Evolutionary conservation across 352 stramenopile species (phyloP), one percentile per base, ranked within the genome.

Genomic region (Globisporangium acanthophoron): DNA sequence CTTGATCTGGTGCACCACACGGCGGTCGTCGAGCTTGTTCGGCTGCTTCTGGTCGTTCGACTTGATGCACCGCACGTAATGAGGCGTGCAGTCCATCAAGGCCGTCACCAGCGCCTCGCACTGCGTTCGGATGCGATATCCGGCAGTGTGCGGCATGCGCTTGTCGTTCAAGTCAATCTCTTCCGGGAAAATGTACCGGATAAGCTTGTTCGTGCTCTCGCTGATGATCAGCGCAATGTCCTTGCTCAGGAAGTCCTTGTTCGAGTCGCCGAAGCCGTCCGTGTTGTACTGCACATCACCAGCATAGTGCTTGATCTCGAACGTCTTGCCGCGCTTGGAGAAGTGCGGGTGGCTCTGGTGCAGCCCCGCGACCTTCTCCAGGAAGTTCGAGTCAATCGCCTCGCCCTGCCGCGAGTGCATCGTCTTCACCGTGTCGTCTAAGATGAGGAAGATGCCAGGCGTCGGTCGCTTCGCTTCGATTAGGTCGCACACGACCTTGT

Each of bases 31-130:
- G 59, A 96, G 87, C 47, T 85, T 78, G 62, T 92, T 88, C 5
- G 87, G 54, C 41, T 88, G 75, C 50, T 96, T 96, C 45, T 94
- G 75, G 61, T 96, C 89, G 58, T 97, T 97, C 4, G 85, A 92
- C 65, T 97, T 96, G 58, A 97, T 95, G 57, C 86, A 96, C n/a
- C 88, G 85, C 50, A 96, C 87, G 50, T 97, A 96, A 55, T 96
- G 85, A 60, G 88, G 90, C 24, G 90, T 91, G 66, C 90, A 97
- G 57, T 94, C 81, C 80, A 96, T 94, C 27, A 97, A 63, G 11
- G 80, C 82, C 0, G 73, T 81, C 21, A 97, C 88, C 37, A 97
- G 82, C 31, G 83, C 86, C 54, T 93, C 78, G 44, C 88, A 96
- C 51, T 97, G 88, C 11, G 84, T 94, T 29, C 86, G 78, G 39